Base-by-base conservation (phyloP, 2,329 filamentous ascomycete genomes). In the Fusarium sp. region DNA sequence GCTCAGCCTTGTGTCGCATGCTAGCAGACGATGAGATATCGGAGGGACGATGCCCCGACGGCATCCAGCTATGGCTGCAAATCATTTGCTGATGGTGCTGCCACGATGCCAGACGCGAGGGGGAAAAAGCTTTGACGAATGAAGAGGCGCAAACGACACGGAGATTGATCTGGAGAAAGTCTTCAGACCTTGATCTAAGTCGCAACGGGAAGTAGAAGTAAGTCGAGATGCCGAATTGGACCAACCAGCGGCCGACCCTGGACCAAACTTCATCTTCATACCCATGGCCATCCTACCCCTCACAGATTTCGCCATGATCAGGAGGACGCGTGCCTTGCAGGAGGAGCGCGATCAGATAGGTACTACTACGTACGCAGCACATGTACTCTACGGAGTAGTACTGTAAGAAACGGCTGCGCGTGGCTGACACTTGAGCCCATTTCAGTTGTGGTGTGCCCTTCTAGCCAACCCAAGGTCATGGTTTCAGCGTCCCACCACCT, bases 281-380 rank as follows among this genome's bases (percentile, higher is more conserved):
- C 22, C 41, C 45, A 32, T 60, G 46, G 19, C 41, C 45, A 32
- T 60, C 41, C 35, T 46, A 64, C 65, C 65, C 64, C 64, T 67
- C 64, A 30, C 65, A 61, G 64, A 54, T 39, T 44, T 35, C 25
- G 32, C 50, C 44, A 32, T 61, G 47, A 45, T 65, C 32, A 56
- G 48, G 55, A 65, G 52, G 56, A 37, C 57, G 65, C 44, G 64
- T 71, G 60, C 69, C 70, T 72, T 71, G 65, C 70, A 72, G 68
- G 33, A 71, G 59, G 54, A 49, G 40, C 48, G 40, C 37, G 44
- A 67, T 65, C 39, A 52, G 22, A 41, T 41, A 48, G 22, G 46
- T 27, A 30, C 27, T 30, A 23, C n/a, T n/a, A n/a, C n/a, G n/a
- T n/a, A n/a, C 23, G 23, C 23, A 23, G 23, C 23, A 23, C 23